These are phyloP conservation scores for Alloteropsis semialata DNA, from an alignment of 176 grass and related monocot species.

Conservation along the genomic window DNA sequence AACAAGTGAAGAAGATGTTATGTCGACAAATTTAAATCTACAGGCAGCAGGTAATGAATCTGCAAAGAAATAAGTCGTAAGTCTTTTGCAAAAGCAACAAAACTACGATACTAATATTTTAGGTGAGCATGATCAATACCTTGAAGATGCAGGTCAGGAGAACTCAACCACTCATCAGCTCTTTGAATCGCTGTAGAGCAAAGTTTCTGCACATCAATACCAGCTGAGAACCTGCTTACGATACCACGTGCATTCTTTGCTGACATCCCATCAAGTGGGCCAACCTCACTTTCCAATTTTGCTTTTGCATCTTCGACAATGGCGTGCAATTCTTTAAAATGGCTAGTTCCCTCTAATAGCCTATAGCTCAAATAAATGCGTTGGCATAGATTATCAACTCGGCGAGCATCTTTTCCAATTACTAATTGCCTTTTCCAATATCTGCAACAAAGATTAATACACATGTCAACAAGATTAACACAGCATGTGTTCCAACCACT, in stretches of 20 bases:
- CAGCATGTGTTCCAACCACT: not conserved
- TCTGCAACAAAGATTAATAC: constrained; percentile 48
- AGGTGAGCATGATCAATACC: constrained; percentile 48
- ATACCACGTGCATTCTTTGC: constrained; percentile 95
- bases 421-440: constrained; percentile 94
- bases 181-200: constrained; percentile 78
- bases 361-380: constrained; percentile 84
- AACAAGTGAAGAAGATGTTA: constrained; percentile 71
- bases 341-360: constrained; percentile 66
- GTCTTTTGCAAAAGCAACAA: not conserved
- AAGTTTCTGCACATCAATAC: constrained; percentile 79
- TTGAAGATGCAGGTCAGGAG: constrained; percentile 50
- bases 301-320: constrained; percentile 83
- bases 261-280: constrained; percentile 86
- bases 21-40: constrained; percentile 78
- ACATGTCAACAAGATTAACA: constrained; percentile 21
- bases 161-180: constrained; percentile 71
- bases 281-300: constrained; percentile 93
- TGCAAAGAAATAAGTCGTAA: constrained; percentile 52
- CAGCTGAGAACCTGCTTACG: constrained; percentile 81
- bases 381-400: constrained; percentile 90
- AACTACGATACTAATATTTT: constrained; percentile 5
- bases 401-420: constrained; percentile 86
- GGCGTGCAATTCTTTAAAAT: constrained; percentile 74
- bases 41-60: constrained; percentile 93